Percentiles rank a stretch among this genome's conserved stretches.
Conservation (phyloP, 2,329 filamentous ascomycete genomes). For the Pyrenophora teres region DNA sequence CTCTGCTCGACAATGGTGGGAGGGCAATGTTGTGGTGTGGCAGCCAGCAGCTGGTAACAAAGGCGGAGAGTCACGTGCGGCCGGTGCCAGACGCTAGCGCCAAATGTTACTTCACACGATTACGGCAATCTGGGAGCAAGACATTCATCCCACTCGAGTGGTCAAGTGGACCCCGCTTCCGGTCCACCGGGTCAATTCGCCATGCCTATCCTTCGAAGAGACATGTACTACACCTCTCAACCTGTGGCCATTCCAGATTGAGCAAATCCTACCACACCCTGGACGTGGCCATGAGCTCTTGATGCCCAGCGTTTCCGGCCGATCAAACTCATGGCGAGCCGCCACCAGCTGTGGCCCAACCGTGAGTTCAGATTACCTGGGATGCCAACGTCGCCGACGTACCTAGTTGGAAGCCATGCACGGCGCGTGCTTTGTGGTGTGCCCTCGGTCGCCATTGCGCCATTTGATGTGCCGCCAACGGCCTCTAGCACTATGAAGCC, state of each 20-base stretch:
- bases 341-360: slow-evolving; percentile 19
- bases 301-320: slow-evolving; percentile 19
- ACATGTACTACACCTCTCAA: slow-evolving; percentile 3
- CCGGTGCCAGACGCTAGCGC: background rate
- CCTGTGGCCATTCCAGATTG: slow-evolving; percentile 7
- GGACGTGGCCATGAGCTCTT: slow-evolving; percentile 14
- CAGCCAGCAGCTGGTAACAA: background rate
- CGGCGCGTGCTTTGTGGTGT: slow-evolving; percentile 2
- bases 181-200: background rate
- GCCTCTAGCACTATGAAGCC: slow-evolving; percentile 24
- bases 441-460: slow-evolving; percentile 10
- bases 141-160: slow-evolving; percentile 15
- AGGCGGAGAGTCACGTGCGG: slow-evolving; percentile 5
- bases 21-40: too few relatives aligned
- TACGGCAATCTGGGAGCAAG: slow-evolving; percentile 6
- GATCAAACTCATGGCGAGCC: slow-evolving; percentile 9
- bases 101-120: slow-evolving; percentile 5
- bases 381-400: slow-evolving; percentile 24
- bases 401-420: slow-evolving; percentile 7
- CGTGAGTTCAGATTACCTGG: slow-evolving; percentile 15
- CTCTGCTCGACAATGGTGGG: too few relatives aligned
- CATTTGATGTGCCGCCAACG: slow-evolving; percentile 20
- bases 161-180: slow-evolving; percentile 2
- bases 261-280: slow-evolving; percentile 4
- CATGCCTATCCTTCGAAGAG: slow-evolving; percentile 1